Evolutionary conservation across 2,329 filamentous ascomycete genomes (phyloP), one percentile per base, ranked within the genome.

Genomic region (Fusarium mangiferae): DNA sequence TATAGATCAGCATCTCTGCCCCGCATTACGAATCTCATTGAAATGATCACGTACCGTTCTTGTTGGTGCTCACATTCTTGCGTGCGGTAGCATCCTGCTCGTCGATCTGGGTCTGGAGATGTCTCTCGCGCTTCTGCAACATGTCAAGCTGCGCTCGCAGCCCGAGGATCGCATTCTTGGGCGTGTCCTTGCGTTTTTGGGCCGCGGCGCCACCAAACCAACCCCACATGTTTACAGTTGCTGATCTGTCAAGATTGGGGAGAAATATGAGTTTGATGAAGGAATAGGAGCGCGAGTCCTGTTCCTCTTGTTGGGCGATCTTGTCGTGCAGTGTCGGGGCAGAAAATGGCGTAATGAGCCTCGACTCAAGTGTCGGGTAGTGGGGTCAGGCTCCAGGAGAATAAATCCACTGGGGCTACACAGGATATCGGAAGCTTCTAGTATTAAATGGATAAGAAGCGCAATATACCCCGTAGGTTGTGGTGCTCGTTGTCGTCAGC

Each of bases 51-150:
- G 75, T 90, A 98, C 96, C 92, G 78, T 90, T 95, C 85, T 98
- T 98, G 87, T 98, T 98, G 68, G 92, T 89, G 79, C 75, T 84
- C 63, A 98, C 92, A 73, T 96, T 92, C 88, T 98, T 98, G 83
- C 94, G 90, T 49, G 96, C 96, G 75, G 97, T 89, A 42, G 89
- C 89, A 79, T 98, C 94, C 83, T 98, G 95, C 83, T 98, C 95
- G 33, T 94, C 92, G 87, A 98, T 98, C 86, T 97, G 95, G 73
- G 89, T 93, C 83, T 96, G 93, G 71, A 98, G 85, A 81, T 98
- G 94, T 83, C 90, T 93, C 87, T 98, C 95, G 69, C 96, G 90
- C 89, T 99, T 99, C 85, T 97, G 94, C 81, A 99, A 89, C 95
- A 98, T 98, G 78, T 98, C 96, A 49, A 98, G 89, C 86, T 98